Evolutionary conservation across 2,329 filamentous ascomycete species (phyloP).

Genomic region (Penicillium hesseltinei): DNA sequence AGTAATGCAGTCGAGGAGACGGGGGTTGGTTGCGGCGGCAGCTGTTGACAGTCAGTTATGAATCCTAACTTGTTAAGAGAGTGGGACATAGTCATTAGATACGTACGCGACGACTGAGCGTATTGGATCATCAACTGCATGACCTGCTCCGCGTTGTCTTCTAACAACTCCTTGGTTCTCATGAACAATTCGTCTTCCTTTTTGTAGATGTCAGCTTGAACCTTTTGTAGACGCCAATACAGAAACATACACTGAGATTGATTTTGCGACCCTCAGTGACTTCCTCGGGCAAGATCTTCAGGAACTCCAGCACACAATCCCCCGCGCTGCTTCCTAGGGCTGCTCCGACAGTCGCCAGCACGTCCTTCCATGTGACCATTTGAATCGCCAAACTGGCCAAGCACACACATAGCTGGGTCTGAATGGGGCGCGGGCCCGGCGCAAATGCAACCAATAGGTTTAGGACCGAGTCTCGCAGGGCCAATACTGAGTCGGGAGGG

Average conservation of each 20-base stretch:
- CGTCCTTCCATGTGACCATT: conserved; percentile 94
- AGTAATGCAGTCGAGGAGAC: conserved; percentile 90
- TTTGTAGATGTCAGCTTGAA: background rate
- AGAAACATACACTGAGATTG: conserved; percentile 90
- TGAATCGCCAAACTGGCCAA: conserved; percentile 93
- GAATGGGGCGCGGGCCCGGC: conserved; percentile 74
- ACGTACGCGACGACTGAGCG: conserved; percentile 79
- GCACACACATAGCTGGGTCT: conserved; percentile 92
- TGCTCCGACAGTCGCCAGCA: conserved; percentile 75
- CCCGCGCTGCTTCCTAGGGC: conserved; percentile 69
- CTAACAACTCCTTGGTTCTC: conserved; percentile 84
- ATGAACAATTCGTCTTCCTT: conserved; percentile 90
- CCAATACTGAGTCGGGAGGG: conserved; percentile 68
- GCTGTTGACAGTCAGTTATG: conserved; percentile 49
- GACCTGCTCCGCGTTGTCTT: conserved; percentile 86
- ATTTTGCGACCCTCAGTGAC: conserved; percentile 99
- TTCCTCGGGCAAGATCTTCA: conserved; percentile 96
- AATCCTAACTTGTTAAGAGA: conserved; percentile 5
- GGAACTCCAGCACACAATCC: conserved; percentile 88
- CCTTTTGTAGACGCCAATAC: background rate
- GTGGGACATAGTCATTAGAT: background rate
- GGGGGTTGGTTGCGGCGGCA: conserved; percentile 77
- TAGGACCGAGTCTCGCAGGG: conserved; percentile 80
- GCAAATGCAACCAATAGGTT: conserved; percentile 77
- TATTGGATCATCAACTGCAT: conserved; percentile 86